Base-by-base conservation (phyloP, 148 eudicot genomes). In the Chenopodium quinoa region DNA sequence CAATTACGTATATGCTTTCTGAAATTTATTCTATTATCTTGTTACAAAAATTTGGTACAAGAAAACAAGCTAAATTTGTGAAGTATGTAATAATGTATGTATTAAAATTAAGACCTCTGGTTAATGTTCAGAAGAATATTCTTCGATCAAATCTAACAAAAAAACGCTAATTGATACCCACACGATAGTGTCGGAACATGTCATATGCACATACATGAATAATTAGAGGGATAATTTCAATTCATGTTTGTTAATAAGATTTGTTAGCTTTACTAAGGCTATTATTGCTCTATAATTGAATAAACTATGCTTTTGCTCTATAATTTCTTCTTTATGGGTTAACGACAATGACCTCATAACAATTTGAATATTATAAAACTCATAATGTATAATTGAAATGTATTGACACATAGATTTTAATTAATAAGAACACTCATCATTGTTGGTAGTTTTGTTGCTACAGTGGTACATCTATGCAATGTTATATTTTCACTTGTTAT, bases 141-240 rank as follows among this genome's bases (percentile, higher is more conserved):
- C 79, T 50, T 50, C 13, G 79, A 81, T 75, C 75, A 75, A 67
- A 81, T 75, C 79, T 65, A 66, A 37, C 20, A 81, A 73, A 73
- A 74, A 7, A 44, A 64, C 37, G 14, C 14, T 29, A 3, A 65
- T 7, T 73, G 10, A 73, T 58, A 9, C 48, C 58, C 82, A 71
- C 8, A 32, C n/a, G 17, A 75, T 25, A 60, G 69, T 71, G 82
- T 29, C 73, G 31, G 56, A 62, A 25, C 40, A 67, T 67, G 73
- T 20, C 63, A 65, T 23, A 22, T 58, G 25, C 58, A 77, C 34
- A 23, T 60, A 56, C 8, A 58, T 32, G 66, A 62, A 20, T 13
- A 47, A 22, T 56, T 52, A 25, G 9, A 32, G 58, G 52, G 62
- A 25, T 46, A 46, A 17, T 63, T 73, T 78, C 20, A 46, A 9